A percentile compares a stretch with the other conserved stretches of the same genome.
phyloP scores from a whole-genome alignment of 768 basidiomycete species.

The Suillus spraguei region DNA sequence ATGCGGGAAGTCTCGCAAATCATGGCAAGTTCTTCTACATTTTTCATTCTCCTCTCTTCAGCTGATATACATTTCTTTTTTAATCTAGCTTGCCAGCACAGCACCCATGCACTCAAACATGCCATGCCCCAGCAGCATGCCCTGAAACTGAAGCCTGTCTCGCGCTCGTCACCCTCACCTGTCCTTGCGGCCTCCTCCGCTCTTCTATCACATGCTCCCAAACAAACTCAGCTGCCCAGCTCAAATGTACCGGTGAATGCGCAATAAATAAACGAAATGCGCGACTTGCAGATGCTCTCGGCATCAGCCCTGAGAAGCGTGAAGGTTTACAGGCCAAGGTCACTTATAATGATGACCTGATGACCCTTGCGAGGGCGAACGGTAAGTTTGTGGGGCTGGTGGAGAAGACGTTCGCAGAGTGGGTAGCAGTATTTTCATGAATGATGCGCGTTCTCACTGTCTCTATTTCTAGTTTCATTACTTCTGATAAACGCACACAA shows the following conservation, averaged over 20 bases:
- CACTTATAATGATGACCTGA: constrained; percentile 64
- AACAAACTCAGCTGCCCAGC: constrained; percentile 36
- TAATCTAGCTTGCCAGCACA: constrained; percentile 57
- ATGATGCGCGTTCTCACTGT: constrained; percentile 13
- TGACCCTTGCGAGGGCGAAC: constrained; percentile 60
- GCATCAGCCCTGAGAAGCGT: constrained; percentile 64
- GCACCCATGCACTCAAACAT: constrained; percentile 77
- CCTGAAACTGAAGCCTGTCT: constrained; percentile 80
- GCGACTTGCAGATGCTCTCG: constrained; percentile 86
- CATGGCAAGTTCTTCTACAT: constrained; percentile 57
- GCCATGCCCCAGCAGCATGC: constrained; percentile 90
- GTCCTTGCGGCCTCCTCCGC: constrained; percentile 82
- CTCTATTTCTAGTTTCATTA: constrained; percentile 54
- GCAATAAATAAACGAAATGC: constrained; percentile 85
- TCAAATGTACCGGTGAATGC: constrained; percentile 87
- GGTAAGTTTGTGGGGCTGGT: constrained; percentile 69
- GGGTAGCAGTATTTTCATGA: constrained; percentile 37
- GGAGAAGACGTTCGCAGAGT: constrained; percentile 85
- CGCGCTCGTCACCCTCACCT: constrained; percentile 64
- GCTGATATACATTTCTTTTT: neutral
- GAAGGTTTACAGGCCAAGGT: constrained; percentile 38
- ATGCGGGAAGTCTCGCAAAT: constrained; percentile 86
- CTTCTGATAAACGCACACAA: constrained; percentile 65
- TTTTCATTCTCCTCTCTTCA: neutral
- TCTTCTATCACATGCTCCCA: constrained; percentile 77